Evolutionary conservation across 768 basidiomycete species (phyloP).

Genomic region (Naganishia vishniacii): DNA sequence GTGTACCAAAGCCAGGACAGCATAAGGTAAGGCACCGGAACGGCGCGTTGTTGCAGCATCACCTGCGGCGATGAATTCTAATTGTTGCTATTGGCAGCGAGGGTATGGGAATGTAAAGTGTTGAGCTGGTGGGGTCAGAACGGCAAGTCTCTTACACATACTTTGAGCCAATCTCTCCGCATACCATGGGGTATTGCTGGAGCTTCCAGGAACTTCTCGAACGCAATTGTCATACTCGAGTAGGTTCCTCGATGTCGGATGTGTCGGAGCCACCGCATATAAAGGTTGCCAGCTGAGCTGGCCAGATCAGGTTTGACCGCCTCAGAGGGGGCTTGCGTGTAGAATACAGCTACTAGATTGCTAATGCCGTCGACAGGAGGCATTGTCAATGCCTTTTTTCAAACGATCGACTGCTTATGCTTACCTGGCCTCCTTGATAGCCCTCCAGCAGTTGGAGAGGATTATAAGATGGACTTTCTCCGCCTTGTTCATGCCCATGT

Average conservation of each 20-base stretch:
- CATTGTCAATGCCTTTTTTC: neutral
- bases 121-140: neutral
- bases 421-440: conserved; percentile 45
- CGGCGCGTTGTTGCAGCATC: conserved; percentile 41
- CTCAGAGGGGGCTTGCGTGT: conserved; percentile 14
- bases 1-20: conserved; percentile 39
- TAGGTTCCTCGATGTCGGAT: conserved; percentile 47
- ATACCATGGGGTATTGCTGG: neutral
- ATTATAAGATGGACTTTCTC: conserved; percentile 35
- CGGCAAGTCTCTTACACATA: conserved; percentile 22
- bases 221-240: conserved; percentile 42
- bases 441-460: conserved; percentile 45
- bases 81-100: conserved; percentile 31
- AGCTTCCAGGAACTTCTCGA: conserved; percentile 34
- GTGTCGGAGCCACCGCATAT: conserved; percentile 43
- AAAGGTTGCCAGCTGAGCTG: conserved; percentile 32
- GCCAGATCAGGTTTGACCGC: conserved; percentile 23
- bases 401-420: conserved; percentile 1
- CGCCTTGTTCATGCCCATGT: conserved; percentile 27
- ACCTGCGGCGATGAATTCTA: conserved; percentile 36
- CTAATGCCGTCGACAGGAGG: conserved; percentile 20
- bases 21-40: conserved; percentile 45
- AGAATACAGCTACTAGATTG: conserved; percentile 28
- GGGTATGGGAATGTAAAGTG: neutral
- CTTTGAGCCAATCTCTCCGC: conserved; percentile 36